A percentile compares a stretch with the other conserved stretches of the same genome.
Evolutionary conservation across 768 basidiomycete species (phyloP).

Genomic region (Fomitopsis serialis): DNA sequence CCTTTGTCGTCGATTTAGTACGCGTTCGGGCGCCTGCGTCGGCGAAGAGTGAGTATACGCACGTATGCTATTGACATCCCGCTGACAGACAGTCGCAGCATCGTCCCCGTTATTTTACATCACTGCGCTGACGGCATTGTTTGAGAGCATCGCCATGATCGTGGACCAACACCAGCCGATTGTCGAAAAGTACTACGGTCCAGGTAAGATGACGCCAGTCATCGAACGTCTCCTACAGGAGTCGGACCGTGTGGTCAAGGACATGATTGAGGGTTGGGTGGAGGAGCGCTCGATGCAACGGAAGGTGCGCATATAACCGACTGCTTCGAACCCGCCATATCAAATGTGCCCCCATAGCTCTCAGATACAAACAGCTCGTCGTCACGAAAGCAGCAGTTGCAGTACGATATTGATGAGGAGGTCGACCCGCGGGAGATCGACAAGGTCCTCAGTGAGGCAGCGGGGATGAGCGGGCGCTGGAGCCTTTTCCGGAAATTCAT

Average conservation of each 20-base stretch:
- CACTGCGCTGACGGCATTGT: constrained; percentile 82
- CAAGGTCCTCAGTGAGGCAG: constrained; percentile 79
- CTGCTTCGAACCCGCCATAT: neutral
- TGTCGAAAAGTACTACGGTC: constrained; percentile 96
- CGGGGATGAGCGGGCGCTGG: constrained; percentile 92
- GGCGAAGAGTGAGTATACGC: constrained; percentile 62
- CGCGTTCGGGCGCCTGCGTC: constrained; percentile 70
- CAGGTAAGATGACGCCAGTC: constrained; percentile 79
- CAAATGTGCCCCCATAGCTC: constrained; percentile 1
- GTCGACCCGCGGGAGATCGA: constrained; percentile 91
- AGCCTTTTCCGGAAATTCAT: constrained; percentile 86
- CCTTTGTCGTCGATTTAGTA: constrained; percentile 89
- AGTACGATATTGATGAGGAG: constrained; percentile 38
- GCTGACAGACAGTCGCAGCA: constrained; percentile 41
- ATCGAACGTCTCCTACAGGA: constrained; percentile 74
- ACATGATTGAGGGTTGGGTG: constrained; percentile 80
- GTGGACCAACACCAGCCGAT: constrained; percentile 97
- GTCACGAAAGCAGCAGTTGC: constrained; percentile 14
- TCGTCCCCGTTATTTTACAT: constrained; percentile 93
- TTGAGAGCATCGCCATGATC: constrained; percentile 93
- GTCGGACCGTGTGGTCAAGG: constrained; percentile 78
- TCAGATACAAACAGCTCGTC: constrained; percentile 8
- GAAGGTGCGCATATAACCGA: constrained; percentile 43
- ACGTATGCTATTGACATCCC: constrained; percentile 6
- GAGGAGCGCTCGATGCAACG: constrained; percentile 83